These are phyloP conservation scores for Litchi chinensis DNA, from an alignment of 345 rosid species.

Conservation along the genomic window DNA sequence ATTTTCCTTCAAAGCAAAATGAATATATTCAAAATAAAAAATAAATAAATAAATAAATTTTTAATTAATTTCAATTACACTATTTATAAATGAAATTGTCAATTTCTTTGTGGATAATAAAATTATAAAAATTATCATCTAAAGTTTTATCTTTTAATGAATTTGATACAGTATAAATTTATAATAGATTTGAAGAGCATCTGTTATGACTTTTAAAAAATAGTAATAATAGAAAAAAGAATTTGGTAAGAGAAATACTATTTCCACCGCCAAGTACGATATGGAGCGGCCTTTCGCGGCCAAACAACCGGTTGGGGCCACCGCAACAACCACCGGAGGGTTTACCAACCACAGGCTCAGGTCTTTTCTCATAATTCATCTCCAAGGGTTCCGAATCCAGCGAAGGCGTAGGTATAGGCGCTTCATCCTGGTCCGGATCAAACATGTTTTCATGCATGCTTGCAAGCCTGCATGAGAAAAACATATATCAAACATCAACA, in stretches of 20 bases:
- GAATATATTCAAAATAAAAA: no score
- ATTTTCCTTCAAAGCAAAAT: no score
- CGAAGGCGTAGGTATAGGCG: background rate
- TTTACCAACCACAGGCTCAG: background rate
- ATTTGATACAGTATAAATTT: no score
- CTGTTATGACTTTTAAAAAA: no score
- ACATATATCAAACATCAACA: background rate
- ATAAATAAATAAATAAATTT: no score
- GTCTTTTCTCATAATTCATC: background rate
- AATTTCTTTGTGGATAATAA: no score
- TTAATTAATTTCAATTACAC: no score
- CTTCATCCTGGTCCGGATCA: background rate
- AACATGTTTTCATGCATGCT: background rate
- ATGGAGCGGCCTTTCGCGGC: conserved; percentile 47
- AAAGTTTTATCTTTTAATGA: no score
- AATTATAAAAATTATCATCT: no score
- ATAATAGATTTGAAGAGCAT: no score
- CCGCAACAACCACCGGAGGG: background rate
- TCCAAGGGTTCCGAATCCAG: background rate
- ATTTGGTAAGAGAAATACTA: conserved; percentile 21
- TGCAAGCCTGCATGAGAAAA: background rate
- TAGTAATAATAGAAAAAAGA: background rate
- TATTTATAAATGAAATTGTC: no score
- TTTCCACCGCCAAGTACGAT: conserved; percentile 49
- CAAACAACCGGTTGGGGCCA: conserved; percentile 33